Conservation (phyloP, 2,329 filamentous ascomycete genomes). For the Cryphonectria japonica region DNA sequence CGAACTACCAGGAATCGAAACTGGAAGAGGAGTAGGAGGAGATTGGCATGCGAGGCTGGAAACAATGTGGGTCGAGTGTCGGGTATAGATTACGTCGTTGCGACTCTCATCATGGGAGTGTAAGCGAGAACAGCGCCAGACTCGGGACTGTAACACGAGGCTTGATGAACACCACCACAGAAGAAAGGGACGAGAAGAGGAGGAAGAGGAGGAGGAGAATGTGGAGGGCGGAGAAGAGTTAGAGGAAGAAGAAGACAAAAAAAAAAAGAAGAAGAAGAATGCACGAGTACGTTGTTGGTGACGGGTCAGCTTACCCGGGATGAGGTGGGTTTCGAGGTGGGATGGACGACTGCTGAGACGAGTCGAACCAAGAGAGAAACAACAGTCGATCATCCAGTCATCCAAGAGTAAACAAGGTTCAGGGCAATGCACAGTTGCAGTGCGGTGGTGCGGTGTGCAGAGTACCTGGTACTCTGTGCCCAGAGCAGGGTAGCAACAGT, state of each 20-base stretch:
- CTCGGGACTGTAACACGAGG: neutral
- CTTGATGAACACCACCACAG: neutral
- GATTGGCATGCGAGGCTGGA: constrained; percentile 11
- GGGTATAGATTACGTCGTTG: constrained; percentile 4
- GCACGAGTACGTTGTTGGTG: neutral
- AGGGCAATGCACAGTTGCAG: neutral
- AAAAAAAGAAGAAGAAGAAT: neutral
- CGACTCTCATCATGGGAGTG: neutral
- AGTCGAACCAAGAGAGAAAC: constrained; percentile 3
- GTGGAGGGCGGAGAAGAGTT: neutral
- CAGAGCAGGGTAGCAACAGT: neutral
- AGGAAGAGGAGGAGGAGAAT: neutral
- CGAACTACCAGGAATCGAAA: neutral
- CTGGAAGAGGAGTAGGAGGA: neutral
- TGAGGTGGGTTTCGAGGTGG: neutral
- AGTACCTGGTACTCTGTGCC: neutral
- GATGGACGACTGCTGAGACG: neutral
- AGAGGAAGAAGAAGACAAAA: neutral
- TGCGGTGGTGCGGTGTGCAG: constrained; percentile 5
- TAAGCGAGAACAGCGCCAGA: neutral
- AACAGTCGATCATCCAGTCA: constrained; percentile 3
- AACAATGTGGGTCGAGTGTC: constrained; percentile 5
- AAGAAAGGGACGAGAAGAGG: neutral
- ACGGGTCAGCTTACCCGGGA: constrained; percentile 3
- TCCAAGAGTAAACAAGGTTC: constrained; percentile 3